Conservation (phyloP, 2,329 filamentous ascomycete genomes). For the Penicillium sp. region DNA sequence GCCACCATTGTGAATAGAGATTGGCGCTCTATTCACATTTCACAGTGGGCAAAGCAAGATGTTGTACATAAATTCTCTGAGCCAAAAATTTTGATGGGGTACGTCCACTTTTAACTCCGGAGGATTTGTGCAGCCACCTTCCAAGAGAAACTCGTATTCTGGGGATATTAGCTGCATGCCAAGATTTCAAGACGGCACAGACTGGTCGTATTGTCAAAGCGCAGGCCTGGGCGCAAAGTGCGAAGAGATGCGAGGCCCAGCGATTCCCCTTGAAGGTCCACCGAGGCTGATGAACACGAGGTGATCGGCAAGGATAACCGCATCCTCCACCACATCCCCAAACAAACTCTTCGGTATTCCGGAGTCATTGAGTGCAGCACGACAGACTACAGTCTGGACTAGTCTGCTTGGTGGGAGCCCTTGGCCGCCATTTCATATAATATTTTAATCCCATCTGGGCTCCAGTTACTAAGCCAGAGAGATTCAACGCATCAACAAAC, state of each 20-base stretch:
- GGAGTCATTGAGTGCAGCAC: no score
- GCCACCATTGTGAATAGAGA: neutral
- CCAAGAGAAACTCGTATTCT: conserved; percentile 3
- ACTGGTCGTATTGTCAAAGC: no score
- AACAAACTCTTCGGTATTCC: neutral
- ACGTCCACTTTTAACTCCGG: neutral
- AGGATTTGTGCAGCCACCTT: neutral
- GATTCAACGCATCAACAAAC: neutral
- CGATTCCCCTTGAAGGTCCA: neutral
- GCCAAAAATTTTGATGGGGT: neutral
- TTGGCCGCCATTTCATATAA: neutral
- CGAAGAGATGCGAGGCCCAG: neutral
- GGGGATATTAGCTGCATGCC: neutral
- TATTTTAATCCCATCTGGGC: no score
- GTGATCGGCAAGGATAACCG: conserved; percentile 6
- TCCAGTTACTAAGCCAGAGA: no score
- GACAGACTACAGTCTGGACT: no score
- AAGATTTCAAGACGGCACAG: neutral
- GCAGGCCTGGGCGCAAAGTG: neutral
- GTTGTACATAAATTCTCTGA: neutral
- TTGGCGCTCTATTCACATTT: neutral
- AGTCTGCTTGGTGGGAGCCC: neutral
- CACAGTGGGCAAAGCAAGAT: neutral
- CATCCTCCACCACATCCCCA: neutral
- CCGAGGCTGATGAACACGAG: conserved; percentile 6